These are phyloP conservation scores for Colletotrichum tropicale DNA, from an alignment of 2,329 filamentous ascomycete genomes.

Conservation along the genomic window DNA sequence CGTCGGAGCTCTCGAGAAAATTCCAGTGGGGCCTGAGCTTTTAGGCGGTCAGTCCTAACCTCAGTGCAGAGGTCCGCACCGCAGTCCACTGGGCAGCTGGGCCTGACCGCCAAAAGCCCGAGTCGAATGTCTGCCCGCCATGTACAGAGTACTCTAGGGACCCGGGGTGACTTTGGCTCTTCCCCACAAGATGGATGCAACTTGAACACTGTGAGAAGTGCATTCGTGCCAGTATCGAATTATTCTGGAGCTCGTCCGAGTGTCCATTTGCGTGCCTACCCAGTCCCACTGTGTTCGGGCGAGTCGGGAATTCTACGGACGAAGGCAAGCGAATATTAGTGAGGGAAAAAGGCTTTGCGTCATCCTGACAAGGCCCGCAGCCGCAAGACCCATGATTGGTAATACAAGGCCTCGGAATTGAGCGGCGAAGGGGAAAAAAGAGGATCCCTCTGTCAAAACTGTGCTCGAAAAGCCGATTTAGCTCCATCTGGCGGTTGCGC, in stretches of 20 bases:
- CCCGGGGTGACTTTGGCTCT: neutral
- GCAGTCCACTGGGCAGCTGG: neutral
- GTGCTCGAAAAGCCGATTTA: conserved; percentile 1
- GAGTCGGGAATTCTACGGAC: neutral
- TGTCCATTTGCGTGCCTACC: neutral
- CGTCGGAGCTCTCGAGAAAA: neutral
- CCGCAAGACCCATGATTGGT: conserved; percentile 10
- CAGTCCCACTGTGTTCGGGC: neutral
- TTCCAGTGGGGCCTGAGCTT: neutral
- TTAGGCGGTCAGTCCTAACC: neutral
- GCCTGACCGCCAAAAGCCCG: neutral
- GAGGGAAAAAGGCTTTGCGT: conserved; percentile 1
- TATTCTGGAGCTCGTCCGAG: neutral
- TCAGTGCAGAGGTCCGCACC: neutral
- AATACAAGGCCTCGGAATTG: conserved; percentile 18
- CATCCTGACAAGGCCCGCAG: neutral
- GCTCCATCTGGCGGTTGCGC: neutral
- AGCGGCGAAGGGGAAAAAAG: neutral
- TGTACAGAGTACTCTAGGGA: neutral
- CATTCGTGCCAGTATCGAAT: neutral
- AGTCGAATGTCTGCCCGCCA: neutral
- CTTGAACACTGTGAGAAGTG: neutral
- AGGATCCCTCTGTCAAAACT: neutral
- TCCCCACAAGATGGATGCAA: neutral
- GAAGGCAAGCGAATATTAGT: neutral